phyloP scores from a whole-genome alignment of 495 filamentous ascomycete genomes.

The Lasiosphaeria miniovina region DNA sequence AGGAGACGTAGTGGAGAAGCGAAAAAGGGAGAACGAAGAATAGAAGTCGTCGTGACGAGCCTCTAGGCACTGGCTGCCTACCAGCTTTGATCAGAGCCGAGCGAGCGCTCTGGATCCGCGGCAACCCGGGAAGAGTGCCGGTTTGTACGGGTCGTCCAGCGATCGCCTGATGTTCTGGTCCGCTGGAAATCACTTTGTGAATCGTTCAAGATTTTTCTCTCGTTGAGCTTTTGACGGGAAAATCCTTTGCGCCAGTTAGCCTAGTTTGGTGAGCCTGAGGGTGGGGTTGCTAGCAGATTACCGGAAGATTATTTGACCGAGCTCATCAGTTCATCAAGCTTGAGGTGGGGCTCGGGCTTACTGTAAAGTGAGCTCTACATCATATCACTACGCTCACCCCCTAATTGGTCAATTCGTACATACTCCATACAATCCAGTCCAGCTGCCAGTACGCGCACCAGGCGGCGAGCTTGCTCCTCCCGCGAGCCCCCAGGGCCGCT shows the following conservation, averaged over 20 bases:
- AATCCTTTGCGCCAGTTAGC: constrained; percentile 6
- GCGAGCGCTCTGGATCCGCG: constrained; percentile 1
- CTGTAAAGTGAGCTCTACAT: too few species aligned
- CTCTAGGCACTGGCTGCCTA: constrained; percentile 17
- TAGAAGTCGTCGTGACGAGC: constrained; percentile 46
- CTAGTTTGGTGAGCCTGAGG: background rate
- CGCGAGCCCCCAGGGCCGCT: too few species aligned
- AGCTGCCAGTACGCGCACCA: too few species aligned
- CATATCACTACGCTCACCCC: background rate
- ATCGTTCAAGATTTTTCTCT: constrained; percentile 13
- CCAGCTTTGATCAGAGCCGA: constrained; percentile 1
- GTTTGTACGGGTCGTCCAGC: constrained; percentile 7
- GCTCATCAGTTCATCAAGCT: background rate
- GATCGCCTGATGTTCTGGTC: constrained; percentile 27
- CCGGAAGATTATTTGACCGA: constrained; percentile 22
- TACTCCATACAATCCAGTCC: background rate
- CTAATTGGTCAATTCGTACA: background rate
- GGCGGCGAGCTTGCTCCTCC: too few species aligned
- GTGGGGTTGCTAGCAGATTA: background rate
- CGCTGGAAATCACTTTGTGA: constrained; percentile 9
- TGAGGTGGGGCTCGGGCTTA: too few species aligned
- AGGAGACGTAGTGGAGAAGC: constrained; percentile 52
- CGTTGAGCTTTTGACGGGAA: constrained; percentile 2
- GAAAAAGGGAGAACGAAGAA: constrained; percentile 46
- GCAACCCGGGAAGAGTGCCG: background rate